phyloP scores from a whole-genome alignment of 2,329 filamentous ascomycete species.

The Fusarium incarnatum region DNA sequence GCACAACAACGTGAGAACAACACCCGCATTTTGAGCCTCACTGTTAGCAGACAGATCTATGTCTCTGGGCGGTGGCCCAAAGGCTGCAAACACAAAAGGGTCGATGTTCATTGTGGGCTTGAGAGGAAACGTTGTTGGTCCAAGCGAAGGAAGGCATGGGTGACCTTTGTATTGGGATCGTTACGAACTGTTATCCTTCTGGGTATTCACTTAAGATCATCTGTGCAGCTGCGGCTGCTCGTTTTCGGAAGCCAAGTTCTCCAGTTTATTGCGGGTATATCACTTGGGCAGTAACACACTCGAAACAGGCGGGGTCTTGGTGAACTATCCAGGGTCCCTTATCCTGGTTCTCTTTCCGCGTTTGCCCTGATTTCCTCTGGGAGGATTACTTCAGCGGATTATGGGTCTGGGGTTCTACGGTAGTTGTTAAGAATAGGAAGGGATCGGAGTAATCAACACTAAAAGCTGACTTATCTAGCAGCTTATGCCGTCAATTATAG shows the following conservation, averaged over 20 bases:
- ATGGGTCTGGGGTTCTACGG: neutral
- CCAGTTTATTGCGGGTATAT: conserved; percentile 13
- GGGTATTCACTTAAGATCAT: neutral
- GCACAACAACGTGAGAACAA: conserved; percentile 10
- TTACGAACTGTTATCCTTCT: neutral
- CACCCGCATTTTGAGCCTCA: conserved; percentile 6
- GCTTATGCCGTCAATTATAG: neutral
- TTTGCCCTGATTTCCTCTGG: neutral
- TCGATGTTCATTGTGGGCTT: conserved; percentile 12
- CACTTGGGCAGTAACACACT: conserved; percentile 8
- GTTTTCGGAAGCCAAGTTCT: neutral
- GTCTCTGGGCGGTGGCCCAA: conserved; percentile 10
- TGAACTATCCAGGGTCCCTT: neutral
- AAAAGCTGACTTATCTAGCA: neutral
- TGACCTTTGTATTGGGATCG: neutral
- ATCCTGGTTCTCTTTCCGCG: neutral
- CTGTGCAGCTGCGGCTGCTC: neutral
- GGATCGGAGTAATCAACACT: neutral
- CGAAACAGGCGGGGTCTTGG: conserved; percentile 9
- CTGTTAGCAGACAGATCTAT: conserved; percentile 10
- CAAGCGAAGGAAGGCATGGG: neutral
- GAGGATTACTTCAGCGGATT: neutral
- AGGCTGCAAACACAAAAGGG: conserved; percentile 3
- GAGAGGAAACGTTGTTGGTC: neutral
- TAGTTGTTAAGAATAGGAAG: neutral